Conservation (phyloP, 73 alveolate species). For the Paramecium primaurelia region DNA sequence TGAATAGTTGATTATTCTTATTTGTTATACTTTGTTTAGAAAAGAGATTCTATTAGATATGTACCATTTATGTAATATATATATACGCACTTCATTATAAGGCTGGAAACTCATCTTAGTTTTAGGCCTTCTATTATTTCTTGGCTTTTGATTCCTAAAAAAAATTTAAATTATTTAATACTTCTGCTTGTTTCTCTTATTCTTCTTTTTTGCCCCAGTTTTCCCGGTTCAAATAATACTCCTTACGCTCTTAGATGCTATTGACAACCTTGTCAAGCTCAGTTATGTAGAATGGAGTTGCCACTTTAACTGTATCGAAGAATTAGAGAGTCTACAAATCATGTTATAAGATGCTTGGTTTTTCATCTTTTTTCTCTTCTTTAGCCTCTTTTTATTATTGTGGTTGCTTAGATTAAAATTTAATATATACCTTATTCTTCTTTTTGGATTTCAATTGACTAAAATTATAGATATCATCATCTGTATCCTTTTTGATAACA, state of each 20-base stretch:
- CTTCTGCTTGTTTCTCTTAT: background rate
- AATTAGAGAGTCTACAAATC: slow-evolving; percentile 17
- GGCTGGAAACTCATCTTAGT: slow-evolving; percentile 46
- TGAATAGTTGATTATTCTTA: background rate
- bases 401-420: background rate
- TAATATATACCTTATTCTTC: background rate
- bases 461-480: background rate
- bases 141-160: background rate
- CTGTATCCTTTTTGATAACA: background rate
- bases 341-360: background rate
- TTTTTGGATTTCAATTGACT: background rate
- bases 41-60: background rate
- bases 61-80: slow-evolving; percentile 16
- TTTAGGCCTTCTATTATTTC: slow-evolving; percentile 10
- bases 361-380: slow-evolving; percentile 24
- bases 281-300: background rate
- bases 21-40: background rate
- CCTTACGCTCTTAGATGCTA: background rate
- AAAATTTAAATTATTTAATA: background rate
- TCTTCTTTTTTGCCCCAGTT: background rate
- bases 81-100: slow-evolving; percentile 9
- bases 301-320: slow-evolving; percentile 35
- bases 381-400: background rate
- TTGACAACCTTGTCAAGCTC: background rate
- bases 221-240: slow-evolving; percentile 16